These are phyloP conservation scores for Oryza australiensis DNA, from an alignment of 176 grass and related monocot species.

Conservation along the genomic window DNA sequence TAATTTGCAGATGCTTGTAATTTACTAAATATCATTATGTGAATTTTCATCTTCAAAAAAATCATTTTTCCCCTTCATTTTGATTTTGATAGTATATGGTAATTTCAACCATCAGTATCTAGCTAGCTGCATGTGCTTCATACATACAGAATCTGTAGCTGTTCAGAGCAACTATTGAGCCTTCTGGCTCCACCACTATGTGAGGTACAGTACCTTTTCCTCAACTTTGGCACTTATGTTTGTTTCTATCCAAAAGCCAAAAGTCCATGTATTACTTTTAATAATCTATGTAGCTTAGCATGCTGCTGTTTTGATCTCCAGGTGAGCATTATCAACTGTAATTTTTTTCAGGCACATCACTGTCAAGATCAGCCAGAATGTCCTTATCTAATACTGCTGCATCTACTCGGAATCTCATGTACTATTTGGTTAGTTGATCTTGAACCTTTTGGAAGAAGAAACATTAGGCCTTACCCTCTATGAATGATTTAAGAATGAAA, in stretches of 20 bases:
- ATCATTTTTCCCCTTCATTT: neutral
- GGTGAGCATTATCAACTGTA: conserved; percentile 8
- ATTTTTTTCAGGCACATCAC: conserved; percentile 26
- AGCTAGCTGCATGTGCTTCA: neutral
- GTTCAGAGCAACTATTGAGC: conserved; percentile 9
- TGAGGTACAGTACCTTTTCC: conserved; percentile 6
- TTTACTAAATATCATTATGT: neutral
- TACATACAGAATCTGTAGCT: conserved; percentile 18
- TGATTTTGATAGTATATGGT: neutral
- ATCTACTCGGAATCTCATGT: conserved; percentile 38
- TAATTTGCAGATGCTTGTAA: neutral
- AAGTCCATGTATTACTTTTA: neutral
- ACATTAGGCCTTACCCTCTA: conserved; percentile 39
- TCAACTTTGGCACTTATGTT: neutral
- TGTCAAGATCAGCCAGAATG: conserved; percentile 40
- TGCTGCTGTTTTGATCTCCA: conserved; percentile 17
- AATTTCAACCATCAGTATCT: neutral
- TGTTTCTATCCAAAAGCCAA: conserved; percentile 29
- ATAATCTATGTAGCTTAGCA: neutral
- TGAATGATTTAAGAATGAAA: conserved; percentile 38
- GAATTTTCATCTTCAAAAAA: conserved; percentile 16
- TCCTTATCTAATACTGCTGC: conserved; percentile 42
- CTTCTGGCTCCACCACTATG: conserved; percentile 15
- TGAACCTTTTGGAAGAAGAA: conserved; percentile 31
- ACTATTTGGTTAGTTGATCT: conserved; percentile 43